Evolutionary conservation across 2,329 filamentous ascomycete species (phyloP).

Genomic region (Metarhizium rileyi): DNA sequence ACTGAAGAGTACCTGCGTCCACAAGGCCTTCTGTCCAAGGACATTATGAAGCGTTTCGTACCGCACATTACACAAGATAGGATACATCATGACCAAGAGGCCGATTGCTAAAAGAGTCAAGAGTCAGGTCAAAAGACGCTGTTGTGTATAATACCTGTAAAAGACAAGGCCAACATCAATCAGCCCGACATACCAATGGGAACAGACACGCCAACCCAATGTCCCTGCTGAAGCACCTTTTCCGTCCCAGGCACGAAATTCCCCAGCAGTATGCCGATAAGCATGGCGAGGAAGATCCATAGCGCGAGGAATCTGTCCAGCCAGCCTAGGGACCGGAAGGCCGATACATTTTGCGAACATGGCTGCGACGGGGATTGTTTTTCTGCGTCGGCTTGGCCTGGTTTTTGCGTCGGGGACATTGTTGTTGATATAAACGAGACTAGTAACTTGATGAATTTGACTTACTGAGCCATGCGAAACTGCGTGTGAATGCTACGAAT

Average conservation of each 20-base stretch:
- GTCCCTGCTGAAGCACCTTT: constrained; percentile 55
- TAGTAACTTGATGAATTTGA: too few relatives aligned
- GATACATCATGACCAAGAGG: constrained; percentile 88
- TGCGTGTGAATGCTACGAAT: not conserved
- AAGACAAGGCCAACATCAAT: not conserved
- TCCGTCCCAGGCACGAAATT: constrained; percentile 61
- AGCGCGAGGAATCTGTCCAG: constrained; percentile 56
- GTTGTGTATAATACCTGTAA: not conserved
- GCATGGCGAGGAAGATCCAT: constrained; percentile 75
- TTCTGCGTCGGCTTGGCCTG: not conserved
- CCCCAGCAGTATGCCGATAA: constrained; percentile 62
- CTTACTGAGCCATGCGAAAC: too few relatives aligned
- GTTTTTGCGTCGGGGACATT: not conserved
- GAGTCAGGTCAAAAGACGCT: too few relatives aligned
- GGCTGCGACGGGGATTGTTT: not conserved
- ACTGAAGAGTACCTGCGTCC: constrained; percentile 72
- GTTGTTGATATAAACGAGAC: not conserved
- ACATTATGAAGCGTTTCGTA: constrained; percentile 65
- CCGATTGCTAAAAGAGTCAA: constrained; percentile 53
- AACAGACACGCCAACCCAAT: constrained; percentile 1
- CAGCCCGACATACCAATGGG: not conserved
- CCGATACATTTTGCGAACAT: constrained; percentile 18
- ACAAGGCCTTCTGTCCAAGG: constrained; percentile 51
- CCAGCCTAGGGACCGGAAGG: constrained; percentile 45
- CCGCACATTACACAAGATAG: constrained; percentile 77